These are phyloP conservation scores for Lachnellula hyalina DNA, from an alignment of 2,329 filamentous ascomycete species.

Conservation along the genomic window DNA sequence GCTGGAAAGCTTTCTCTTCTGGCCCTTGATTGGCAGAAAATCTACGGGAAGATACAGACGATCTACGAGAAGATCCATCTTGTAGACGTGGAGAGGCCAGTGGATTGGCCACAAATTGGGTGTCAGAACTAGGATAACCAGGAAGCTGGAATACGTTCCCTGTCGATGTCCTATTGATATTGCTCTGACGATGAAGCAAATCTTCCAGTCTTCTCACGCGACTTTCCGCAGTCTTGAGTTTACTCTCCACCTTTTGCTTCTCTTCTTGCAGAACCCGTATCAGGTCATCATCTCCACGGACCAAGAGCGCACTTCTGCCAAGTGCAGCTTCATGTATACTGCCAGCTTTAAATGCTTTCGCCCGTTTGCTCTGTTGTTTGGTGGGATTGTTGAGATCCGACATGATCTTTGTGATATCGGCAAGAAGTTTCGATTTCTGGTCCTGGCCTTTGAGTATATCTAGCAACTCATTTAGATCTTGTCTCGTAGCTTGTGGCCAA, in stretches of 20 bases:
- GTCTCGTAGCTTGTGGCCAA: slow-evolving; percentile 73
- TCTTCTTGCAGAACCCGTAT: slow-evolving; percentile 74
- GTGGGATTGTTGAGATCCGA: slow-evolving; percentile 77
- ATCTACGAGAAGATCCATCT: slow-evolving; percentile 49
- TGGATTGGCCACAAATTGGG: slow-evolving; percentile 42
- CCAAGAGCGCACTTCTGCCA: slow-evolving; percentile 77
- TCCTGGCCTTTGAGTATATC: slow-evolving; percentile 59
- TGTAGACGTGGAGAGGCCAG: slow-evolving; percentile 25
- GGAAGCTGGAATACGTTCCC: slow-evolving; percentile 51
- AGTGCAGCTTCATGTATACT: slow-evolving; percentile 88
- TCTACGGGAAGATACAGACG: slow-evolving; percentile 55
- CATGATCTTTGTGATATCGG: slow-evolving; percentile 70
- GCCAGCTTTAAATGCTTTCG: slow-evolving; percentile 94
- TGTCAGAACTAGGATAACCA: slow-evolving; percentile 39
- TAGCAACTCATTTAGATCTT: slow-evolving; percentile 72
- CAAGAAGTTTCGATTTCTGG: slow-evolving; percentile 59
- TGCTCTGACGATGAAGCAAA: slow-evolving; percentile 76
- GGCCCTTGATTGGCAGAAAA: slow-evolving; percentile 54
- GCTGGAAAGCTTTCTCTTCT: slow-evolving; percentile 56
- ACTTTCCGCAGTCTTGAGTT: slow-evolving; percentile 77
- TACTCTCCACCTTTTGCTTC: slow-evolving; percentile 68
- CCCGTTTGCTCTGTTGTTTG: slow-evolving; percentile 76
- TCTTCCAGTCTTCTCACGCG: slow-evolving; percentile 89
- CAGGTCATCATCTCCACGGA: slow-evolving; percentile 83
- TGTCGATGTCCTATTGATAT: slow-evolving; percentile 48